Evolutionary conservation across 106 monocot species (phyloP).

Genomic region (Platanthera zijinensis): DNA sequence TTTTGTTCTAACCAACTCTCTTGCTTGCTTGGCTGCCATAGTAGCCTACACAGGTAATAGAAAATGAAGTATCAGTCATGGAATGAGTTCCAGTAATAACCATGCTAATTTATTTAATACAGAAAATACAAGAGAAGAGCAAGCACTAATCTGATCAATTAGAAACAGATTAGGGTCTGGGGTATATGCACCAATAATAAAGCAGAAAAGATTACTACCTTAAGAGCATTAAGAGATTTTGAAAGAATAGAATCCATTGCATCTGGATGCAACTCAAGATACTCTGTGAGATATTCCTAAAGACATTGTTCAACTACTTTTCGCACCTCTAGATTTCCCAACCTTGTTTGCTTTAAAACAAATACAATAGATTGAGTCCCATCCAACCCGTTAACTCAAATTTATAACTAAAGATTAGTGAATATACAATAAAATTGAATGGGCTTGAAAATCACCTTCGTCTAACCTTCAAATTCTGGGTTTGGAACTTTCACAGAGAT

Average conservation of each 20-base stretch:
- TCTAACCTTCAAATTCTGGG: slow-evolving; percentile 99
- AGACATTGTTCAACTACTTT: slow-evolving; percentile 89
- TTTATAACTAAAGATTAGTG: background rate
- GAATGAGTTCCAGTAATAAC: background rate
- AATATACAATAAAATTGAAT: background rate
- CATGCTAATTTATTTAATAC: background rate
- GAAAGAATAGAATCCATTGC: slow-evolving; percentile 68
- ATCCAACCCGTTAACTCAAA: background rate
- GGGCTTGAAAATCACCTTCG: slow-evolving; percentile 47
- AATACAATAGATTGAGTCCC: background rate
- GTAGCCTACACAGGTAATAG: slow-evolving; percentile 55
- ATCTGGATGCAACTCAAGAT: slow-evolving; percentile 90
- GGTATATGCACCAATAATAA: background rate
- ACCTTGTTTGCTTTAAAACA: slow-evolving; percentile 52
- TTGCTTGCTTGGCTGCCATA: slow-evolving; percentile 88
- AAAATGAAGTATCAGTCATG: background rate
- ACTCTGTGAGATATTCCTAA: slow-evolving; percentile 87
- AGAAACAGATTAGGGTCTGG: background rate
- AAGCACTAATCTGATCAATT: background rate
- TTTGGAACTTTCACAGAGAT: slow-evolving; percentile 87
- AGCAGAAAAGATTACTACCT: slow-evolving; percentile 33
- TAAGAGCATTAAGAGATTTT: slow-evolving; percentile 92
- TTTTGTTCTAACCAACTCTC: slow-evolving; percentile 94
- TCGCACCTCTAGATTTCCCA: slow-evolving; percentile 96
- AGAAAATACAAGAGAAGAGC: background rate